Conservation (phyloP, 441 rosid species). For the Melastoma candidum region DNA sequence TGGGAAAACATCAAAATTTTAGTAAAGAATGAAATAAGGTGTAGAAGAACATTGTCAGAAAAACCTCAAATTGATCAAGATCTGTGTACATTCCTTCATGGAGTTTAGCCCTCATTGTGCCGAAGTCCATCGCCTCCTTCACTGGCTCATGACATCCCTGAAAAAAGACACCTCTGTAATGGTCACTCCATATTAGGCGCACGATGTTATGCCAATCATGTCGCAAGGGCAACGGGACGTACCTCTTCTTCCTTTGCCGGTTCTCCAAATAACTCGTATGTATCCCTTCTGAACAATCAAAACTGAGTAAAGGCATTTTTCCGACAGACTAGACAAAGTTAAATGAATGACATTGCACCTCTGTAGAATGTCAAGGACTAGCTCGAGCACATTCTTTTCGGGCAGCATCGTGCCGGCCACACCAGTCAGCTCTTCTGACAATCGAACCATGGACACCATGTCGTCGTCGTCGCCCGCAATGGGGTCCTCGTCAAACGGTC, state of each 20-base stretch:
- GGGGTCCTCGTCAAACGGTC: too few relatives aligned
- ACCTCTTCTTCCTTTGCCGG: slow-evolving; percentile 53
- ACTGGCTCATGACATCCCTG: slow-evolving; percentile 45
- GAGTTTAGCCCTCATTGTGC: slow-evolving; percentile 79
- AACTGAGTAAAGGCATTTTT: not conserved
- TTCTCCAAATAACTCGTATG: slow-evolving; percentile 47
- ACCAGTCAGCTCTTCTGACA: too few relatives aligned
- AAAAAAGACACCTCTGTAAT: slow-evolving; percentile 4
- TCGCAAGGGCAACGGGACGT: slow-evolving; percentile 4
- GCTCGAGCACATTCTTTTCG: too few relatives aligned
- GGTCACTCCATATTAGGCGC: too few relatives aligned
- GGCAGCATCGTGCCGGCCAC: too few relatives aligned
- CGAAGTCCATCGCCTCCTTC: slow-evolving; percentile 69
- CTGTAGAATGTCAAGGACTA: too few relatives aligned
- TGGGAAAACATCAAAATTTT: not conserved
- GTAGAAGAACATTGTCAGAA: not conserved
- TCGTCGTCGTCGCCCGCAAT: too few relatives aligned
- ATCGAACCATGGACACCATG: too few relatives aligned
- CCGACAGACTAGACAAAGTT: too few relatives aligned
- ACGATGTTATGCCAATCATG: too few relatives aligned
- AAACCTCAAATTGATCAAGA: slow-evolving; percentile 59
- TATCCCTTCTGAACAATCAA: slow-evolving; percentile 35
- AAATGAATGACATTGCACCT: too few relatives aligned
- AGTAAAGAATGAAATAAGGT: slow-evolving; percentile 11
- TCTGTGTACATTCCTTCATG: slow-evolving; percentile 62